phyloP scores from a whole-genome alignment of 1,284 basidiomycete genomes.

The Microbotryomycetes sp. region DNA sequence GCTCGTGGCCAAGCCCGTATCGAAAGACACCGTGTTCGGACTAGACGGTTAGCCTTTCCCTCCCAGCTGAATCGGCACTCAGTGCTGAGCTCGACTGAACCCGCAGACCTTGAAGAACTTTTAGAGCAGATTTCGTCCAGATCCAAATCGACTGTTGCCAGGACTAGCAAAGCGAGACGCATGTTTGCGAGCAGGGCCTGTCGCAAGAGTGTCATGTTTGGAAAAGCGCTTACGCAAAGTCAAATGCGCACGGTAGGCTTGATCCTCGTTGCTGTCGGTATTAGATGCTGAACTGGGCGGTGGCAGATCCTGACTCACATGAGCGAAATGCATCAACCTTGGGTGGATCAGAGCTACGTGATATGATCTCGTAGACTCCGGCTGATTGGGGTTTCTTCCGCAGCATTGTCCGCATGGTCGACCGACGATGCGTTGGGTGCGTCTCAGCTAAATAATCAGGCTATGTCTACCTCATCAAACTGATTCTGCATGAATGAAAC shows the following conservation, averaged over 20 bases:
- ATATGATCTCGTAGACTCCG: background rate
- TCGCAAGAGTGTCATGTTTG: slow-evolving; percentile 92
- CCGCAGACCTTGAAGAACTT: slow-evolving; percentile 86
- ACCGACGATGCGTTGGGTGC: slow-evolving; percentile 73
- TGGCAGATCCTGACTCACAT: slow-evolving; percentile 86
- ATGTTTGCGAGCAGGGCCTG: slow-evolving; percentile 98
- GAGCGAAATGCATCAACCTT: slow-evolving; percentile 93
- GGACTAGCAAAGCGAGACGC: slow-evolving; percentile 65
- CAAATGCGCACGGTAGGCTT: slow-evolving; percentile 71
- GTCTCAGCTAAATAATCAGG: too few species aligned
- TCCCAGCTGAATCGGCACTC: too few species aligned
- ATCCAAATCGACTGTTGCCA: slow-evolving; percentile 72
- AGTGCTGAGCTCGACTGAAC: background rate
- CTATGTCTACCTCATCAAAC: too few species aligned
- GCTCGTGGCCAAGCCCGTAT: slow-evolving; percentile 78
- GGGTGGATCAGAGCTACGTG: slow-evolving; percentile 44
- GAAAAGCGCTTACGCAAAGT: slow-evolving; percentile 63
- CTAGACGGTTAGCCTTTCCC: slow-evolving; percentile 49
- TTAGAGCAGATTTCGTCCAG: slow-evolving; percentile 65
- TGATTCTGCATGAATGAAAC: too few species aligned
- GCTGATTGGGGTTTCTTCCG: background rate
- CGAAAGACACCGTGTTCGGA: slow-evolving; percentile 78
- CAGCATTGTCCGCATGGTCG: slow-evolving; percentile 90
- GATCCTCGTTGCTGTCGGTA: slow-evolving; percentile 1
- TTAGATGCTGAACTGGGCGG: background rate